These are phyloP conservation scores for Escallonia rubra DNA, from an alignment of 129 eudicot species.

Conservation along the genomic window DNA sequence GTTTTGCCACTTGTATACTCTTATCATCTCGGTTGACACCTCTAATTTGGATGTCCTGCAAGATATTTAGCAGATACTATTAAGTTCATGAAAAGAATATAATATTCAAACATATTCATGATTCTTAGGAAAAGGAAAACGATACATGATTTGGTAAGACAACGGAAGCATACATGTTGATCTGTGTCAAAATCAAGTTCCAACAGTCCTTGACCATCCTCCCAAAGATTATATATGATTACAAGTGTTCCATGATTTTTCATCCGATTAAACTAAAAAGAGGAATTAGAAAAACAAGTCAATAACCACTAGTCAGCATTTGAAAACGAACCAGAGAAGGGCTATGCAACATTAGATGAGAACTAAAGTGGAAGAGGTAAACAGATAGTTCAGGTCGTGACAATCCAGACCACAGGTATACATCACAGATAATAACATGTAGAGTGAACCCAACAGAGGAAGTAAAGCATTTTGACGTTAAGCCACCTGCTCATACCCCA, in stretches of 20 bases:
- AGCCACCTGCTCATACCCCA: no score
- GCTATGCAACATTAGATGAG: not conserved
- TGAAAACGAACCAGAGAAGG: not conserved
- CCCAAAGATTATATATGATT: slow-evolving; percentile 92
- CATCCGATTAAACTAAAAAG: slow-evolving; percentile 66
- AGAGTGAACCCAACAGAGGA: no score
- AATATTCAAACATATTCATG: not conserved
- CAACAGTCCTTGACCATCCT: slow-evolving; percentile 88
- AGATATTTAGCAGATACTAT: not conserved
- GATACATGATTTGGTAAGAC: slow-evolving; percentile 1
- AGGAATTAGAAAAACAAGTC: not conserved
- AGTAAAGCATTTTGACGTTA: no score
- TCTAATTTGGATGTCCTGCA: slow-evolving; percentile 91
- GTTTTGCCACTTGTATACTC: slow-evolving; percentile 74
- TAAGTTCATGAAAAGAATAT: not conserved
- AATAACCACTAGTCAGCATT: not conserved
- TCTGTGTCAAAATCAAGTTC: slow-evolving; percentile 91
- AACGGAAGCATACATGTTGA: slow-evolving; percentile 40
- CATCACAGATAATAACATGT: no score
- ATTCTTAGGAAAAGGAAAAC: not conserved
- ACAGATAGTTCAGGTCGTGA: no score
- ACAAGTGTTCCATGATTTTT: slow-evolving; percentile 79
- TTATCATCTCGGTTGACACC: slow-evolving; percentile 97
- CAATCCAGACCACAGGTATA: no score
- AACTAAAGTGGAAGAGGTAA: no score